Conservation (phyloP, 75 land plant species). For the Pinus albicaulis region DNA sequence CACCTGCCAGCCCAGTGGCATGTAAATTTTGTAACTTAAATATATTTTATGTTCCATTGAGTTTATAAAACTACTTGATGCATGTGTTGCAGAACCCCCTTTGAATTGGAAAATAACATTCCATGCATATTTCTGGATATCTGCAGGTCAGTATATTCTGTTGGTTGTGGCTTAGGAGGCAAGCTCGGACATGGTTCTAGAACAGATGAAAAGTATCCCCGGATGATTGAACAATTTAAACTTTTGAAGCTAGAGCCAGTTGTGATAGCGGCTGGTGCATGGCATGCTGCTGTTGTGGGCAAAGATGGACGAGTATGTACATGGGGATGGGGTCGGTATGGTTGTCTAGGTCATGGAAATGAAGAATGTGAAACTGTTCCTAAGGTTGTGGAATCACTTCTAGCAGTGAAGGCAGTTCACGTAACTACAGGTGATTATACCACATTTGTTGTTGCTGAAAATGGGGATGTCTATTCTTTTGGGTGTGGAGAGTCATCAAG, state of each 20-base stretch:
- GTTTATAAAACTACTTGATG: neutral
- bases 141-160: slow-evolving; percentile 88
- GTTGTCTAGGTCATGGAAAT: slow-evolving; percentile 89
- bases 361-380: slow-evolving; percentile 80
- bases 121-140: neutral
- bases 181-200: slow-evolving; percentile 88
- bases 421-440: slow-evolving; percentile 93
- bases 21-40: slow-evolving; percentile 41
- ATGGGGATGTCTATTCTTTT: slow-evolving; percentile 84
- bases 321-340: slow-evolving; percentile 97
- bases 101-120: neutral
- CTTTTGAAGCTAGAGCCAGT: slow-evolving; percentile 65
- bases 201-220: slow-evolving; percentile 72
- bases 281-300: slow-evolving; percentile 95
- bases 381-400: slow-evolving; percentile 75
- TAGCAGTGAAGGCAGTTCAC: slow-evolving; percentile 73
- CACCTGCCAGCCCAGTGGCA: slow-evolving; percentile 83
- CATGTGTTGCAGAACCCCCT: neutral
- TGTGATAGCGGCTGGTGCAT: slow-evolving; percentile 86
- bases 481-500: slow-evolving; percentile 89
- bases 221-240: slow-evolving; percentile 68
- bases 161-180: slow-evolving; percentile 93
- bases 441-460: slow-evolving; percentile 79
- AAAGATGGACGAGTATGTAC: slow-evolving; percentile 87
- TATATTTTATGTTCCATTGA: neutral